Base-by-base conservation (phyloP, 73 alveolate genomes). In the Symbiodinium pilosum region DNA sequence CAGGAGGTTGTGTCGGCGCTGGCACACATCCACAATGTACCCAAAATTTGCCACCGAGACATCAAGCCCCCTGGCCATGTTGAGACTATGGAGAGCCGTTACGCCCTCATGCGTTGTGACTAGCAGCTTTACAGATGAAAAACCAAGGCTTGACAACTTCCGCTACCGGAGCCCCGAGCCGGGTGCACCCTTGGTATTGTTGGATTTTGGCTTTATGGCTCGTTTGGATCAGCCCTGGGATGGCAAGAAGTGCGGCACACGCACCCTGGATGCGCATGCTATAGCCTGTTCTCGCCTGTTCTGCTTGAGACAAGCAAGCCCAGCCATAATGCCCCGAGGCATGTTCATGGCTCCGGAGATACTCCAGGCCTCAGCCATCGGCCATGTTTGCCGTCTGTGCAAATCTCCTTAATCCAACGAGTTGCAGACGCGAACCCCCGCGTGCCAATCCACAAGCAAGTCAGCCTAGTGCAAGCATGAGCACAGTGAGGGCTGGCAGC, bases 261-360 rank as follows among this genome's bases (percentile, higher is more conserved):
- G 97, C n/a, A 7, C 30, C n/a, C 97, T 43, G 28, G 77, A 34
- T 28, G 21, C 34, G 77, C 77, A 59, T 14, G 3, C 38, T n/a
- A n/a, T n/a, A n/a, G n/a, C n/a, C n/a, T 52, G 28, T 52, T 52
- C 69, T 12, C 28, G 69, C 69, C 9, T 20, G 20, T 52, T 20
- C n/a, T n/a, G n/a, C n/a, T n/a, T n/a, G n/a, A n/a, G n/a, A n/a
- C n/a, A n/a, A n/a, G n/a, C n/a, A n/a, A n/a, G n/a, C n/a, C 59
- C 6, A 47, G 59, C 59, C 21, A 6, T 47, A 14, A 47, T 9
- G 59, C 59, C 20, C 34, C 56, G n/a, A 89, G 97, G 97, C 51
- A 91, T 91, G 97, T 91, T 68, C 97, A 91, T 91, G 97, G 97
- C 97, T 28, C 97, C 97, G 30, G 97, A 91, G 41, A 86, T 91